Evolutionary conservation across 345 rosid genomes (phyloP).

Genomic region (Aurinia saxatilis): DNA sequence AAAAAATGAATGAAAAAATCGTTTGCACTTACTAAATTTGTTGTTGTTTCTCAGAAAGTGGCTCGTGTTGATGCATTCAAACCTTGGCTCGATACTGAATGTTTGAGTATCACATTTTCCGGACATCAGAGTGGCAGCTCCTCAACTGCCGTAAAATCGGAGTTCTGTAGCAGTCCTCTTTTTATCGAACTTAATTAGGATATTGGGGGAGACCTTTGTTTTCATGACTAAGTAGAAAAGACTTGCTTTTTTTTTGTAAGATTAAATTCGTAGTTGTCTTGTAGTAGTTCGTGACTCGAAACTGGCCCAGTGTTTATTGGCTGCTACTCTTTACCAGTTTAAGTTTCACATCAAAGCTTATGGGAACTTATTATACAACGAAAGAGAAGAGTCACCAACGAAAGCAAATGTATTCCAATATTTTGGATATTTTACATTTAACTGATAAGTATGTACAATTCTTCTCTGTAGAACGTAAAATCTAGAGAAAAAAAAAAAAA

Average conservation of each 20-base stretch:
- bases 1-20: neutral
- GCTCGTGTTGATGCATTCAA: conserved; percentile 38
- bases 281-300: neutral
- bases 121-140: neutral
- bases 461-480: neutral
- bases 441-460: conserved; percentile 8
- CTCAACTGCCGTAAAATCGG: neutral
- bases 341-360: neutral
- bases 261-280: neutral
- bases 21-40: neutral
- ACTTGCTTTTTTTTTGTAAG: neutral
- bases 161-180: neutral
- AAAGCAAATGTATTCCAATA: conserved; percentile 1
- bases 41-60: conserved; percentile 34
- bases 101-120: conserved; percentile 27
- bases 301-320: neutral
- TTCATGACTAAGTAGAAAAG: neutral
- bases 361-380: neutral
- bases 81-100: conserved; percentile 49
- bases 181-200: neutral
- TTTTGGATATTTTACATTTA: neutral
- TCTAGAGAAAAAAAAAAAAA: neutral
- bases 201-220: neutral
- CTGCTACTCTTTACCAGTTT: neutral
- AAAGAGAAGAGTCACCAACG: neutral